Evolutionary conservation across 768 basidiomycete species (phyloP), one percentile per base, ranked within the genome.

Genomic region (Fistulinella prunicolor): DNA sequence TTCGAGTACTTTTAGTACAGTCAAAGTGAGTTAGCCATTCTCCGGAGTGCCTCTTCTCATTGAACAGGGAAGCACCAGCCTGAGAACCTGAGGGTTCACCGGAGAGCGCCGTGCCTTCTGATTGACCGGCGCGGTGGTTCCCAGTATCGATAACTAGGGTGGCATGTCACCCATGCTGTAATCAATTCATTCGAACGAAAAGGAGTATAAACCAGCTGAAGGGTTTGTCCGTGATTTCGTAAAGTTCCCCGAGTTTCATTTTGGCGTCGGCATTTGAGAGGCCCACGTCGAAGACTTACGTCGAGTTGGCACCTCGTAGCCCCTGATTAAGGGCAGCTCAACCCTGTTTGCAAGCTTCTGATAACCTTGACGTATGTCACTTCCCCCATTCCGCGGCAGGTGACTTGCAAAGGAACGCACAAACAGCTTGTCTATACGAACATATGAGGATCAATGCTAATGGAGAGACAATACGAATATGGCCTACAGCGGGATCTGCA

Each of bases 231-330:
- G 86, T 69, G 10, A 89, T 82, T 65, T 99, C 95, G 54, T 92
- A 90, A 13, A 94, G 81, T 54, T 89, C 89, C 0, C 94, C 95
- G 0, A 97, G 76, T 52, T 89, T 87, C 79, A 94, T 84, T 42
- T 92, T 93, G 22, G 85, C 86, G 22, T 94, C 89, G 57, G 83
- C 81, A 55, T 90, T 79, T 0, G 76, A 75, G 0, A 89, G 85
- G 62, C 94, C 88, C 1, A 79, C 80, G 4, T 77, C 72, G 16
- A 86, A 73, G 24, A 94, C 94, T 95, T 55, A 19, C 24, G 23
- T 6, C 39, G 20, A 9, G 7, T 44, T 83, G 53, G 29, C 5
- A 3, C 30, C 44, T 26, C n/a, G 13, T 5, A 19, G n/a, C 9
- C 29, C 39, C 24, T 13, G 13, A 29, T 34, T 9, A 12, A 20